Evolutionary conservation across 352 stramenopile species (phyloP), one percentile per base, ranked within the genome.

Genomic region (Phytophthora nicotianae): DNA sequence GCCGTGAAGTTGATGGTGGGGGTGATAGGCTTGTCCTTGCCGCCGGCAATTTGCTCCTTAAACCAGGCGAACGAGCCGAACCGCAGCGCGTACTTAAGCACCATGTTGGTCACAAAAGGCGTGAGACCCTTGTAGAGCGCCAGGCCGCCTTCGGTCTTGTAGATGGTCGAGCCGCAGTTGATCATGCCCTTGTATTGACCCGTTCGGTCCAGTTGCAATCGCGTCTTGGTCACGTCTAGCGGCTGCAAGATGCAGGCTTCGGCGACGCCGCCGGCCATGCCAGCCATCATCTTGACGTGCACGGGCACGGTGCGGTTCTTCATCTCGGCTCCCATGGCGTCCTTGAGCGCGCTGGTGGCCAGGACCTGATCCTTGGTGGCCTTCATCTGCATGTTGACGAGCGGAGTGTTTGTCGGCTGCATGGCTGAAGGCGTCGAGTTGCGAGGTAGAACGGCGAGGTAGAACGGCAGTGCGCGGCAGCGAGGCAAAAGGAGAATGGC

Each of bases 31-130:
- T 90, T 86, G 66, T 87, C 83, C 59, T 84, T 80, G 41, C 77
- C 77, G 38, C 83, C 85, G 2, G 86, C 86, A 27, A 96, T 81
- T 52, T 88, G 69, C 68, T 93, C 79, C 68, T 91, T 91, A 75
- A 96, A 93, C 83, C 86, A 95, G 46, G 84, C 77, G 50, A 93
- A 96, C 1, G 77, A 90, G 2, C 87, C 87, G 56, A 96, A 96
- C 10, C 88, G 85, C 16, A 96, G 75, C 21, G 88, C 88, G 74
- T 96, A 96, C 70, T 96, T 96, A 56, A 95, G 76, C 62, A 93
- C 88, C 79, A 96, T 90, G 63, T 96, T 93, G 35, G 85, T 95
- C 32, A 96, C 69, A 62, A 96, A 96, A 0, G 88, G 88, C 13
- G 82, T 73, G 9, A 95, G 83, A 1, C 86, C 86, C 62, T 96